Conservation (phyloP, 768 basidiomycete genomes). For the Lentinula raphanica region DNA sequence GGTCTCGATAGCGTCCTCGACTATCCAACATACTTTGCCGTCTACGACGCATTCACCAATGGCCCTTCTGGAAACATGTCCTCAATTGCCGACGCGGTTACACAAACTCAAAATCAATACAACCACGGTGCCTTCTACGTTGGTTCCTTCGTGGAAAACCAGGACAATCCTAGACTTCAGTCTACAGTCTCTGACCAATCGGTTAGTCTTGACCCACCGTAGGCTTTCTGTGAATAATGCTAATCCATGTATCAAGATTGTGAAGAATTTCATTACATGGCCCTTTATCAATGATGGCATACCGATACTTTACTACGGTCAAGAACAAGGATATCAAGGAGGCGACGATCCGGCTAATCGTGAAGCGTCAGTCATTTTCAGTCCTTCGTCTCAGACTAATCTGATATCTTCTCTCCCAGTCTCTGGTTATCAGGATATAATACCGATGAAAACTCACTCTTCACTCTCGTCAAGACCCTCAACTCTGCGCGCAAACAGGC, state of each 20-base stretch:
- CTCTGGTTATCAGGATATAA: constrained; percentile 57
- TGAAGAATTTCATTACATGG: constrained; percentile 57
- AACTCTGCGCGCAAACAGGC: constrained; percentile 51
- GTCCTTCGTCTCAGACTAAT: not conserved
- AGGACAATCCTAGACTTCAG: constrained; percentile 58
- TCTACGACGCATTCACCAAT: constrained; percentile 49
- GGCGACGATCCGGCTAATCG: constrained; percentile 57
- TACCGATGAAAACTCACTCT: constrained; percentile 41
- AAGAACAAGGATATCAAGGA: constrained; percentile 61
- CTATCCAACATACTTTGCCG: constrained; percentile 51
- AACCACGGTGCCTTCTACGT: constrained; percentile 30
- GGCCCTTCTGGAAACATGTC: constrained; percentile 45
- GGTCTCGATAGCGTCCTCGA: constrained; percentile 52
- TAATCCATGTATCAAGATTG: constrained; percentile 14
- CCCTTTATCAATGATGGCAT: constrained; percentile 65
- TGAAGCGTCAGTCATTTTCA: constrained; percentile 37
- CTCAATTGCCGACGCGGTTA: constrained; percentile 17
- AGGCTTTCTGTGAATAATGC: not conserved
- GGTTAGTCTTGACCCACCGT: constrained; percentile 25
- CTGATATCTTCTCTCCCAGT: constrained; percentile 22
- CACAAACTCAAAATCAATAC: constrained; percentile 38
- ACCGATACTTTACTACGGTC: constrained; percentile 68
- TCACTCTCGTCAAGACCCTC: constrained; percentile 38
- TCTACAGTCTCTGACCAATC: constrained; percentile 43
- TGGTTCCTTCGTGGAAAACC: constrained; percentile 70